Evolutionary conservation across 305 asterid species (phyloP), one percentile per base, ranked within the genome.

Genomic region (Caryopteris hybrid): DNA sequence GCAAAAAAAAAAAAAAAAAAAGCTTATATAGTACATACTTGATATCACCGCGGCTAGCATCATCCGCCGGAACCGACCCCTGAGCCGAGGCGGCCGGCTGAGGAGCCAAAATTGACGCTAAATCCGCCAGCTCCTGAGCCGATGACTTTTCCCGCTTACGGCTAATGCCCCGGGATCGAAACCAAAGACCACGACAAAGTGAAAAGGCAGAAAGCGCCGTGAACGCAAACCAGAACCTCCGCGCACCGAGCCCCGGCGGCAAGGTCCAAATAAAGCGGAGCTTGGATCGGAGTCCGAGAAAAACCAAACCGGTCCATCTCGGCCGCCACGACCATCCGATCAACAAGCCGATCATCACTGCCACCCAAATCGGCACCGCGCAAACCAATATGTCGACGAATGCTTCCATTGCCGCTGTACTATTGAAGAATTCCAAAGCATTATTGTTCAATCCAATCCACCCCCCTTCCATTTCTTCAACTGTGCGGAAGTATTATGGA

Each of bases 291-390:
- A 91, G 72, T 0, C 96, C 97, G 9, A 94, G 85, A 66, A 83
- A 89, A 10, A 94, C 75, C 70, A 94, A 72, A 0, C 99, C 95
- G 52, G 93, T 85, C 97, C 96, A 91, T 66, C 95, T 76, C 14
- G 97, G 96, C 73, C 89, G 74, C 99, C 97, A 94, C 3, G 96
- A 84, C 99, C 99, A 94, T 2, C 99, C 99, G 85, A 94, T 91
- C 55, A 86, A 0, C 50, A 94, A 72, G 21, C 99, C 99, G 68
- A 94, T 86, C 96, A 87, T 91, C 58, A 94, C 88, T 59, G 99
- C 97, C 47, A 88, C 85, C 99, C 99, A 94, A 80, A 94, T 88
- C 81, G 99, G 97, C 6, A 91, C 99, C 21, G 85, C 69, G 65
- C 96, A 91, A 4, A 94, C 85, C 75, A 94, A 81, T 61, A 91